Conservation (phyloP, 345 rosid species). For the Bruguiera parviflora region DNA sequence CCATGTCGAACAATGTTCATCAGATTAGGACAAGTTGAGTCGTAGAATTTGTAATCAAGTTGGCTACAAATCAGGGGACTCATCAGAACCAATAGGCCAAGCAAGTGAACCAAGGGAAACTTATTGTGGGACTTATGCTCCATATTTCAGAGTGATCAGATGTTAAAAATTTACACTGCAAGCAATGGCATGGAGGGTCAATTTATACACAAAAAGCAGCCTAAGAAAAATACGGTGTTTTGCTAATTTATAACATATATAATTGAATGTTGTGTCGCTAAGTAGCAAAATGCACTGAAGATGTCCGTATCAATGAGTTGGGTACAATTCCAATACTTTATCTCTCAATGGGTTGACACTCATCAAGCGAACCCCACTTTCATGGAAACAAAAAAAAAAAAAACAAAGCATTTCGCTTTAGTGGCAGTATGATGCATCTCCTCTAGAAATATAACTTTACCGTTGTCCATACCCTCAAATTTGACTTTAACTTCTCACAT, state of each 20-base stretch:
- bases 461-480: conserved; percentile 19
- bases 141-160: conserved; percentile 23
- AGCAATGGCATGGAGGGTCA: conserved; percentile 9
- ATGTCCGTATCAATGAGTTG: conserved; percentile 36
- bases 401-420: background rate
- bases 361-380: conserved; percentile 22
- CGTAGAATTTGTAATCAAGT: conserved; percentile 56
- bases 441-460: conserved; percentile 16
- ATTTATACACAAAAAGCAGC: conserved; percentile 34
- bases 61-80: conserved; percentile 38
- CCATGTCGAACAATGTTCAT: conserved; percentile 40
- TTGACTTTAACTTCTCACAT: conserved; percentile 32
- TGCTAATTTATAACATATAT: too few species aligned
- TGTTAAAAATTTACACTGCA: background rate
- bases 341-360: conserved; percentile 11
- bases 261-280: conserved; percentile 5
- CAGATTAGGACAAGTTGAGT: conserved; percentile 43
- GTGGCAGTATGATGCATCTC: conserved; percentile 32
- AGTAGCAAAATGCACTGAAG: conserved; percentile 34
- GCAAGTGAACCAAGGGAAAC: conserved; percentile 20
- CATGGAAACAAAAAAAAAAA: conserved; percentile 6
- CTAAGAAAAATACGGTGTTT: background rate
- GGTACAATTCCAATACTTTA: conserved; percentile 41
- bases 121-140: conserved; percentile 13
- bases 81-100: conserved; percentile 32